Conservation (phyloP, 2,329 filamentous ascomycete genomes). For the Davidsoniella eucalypti region DNA sequence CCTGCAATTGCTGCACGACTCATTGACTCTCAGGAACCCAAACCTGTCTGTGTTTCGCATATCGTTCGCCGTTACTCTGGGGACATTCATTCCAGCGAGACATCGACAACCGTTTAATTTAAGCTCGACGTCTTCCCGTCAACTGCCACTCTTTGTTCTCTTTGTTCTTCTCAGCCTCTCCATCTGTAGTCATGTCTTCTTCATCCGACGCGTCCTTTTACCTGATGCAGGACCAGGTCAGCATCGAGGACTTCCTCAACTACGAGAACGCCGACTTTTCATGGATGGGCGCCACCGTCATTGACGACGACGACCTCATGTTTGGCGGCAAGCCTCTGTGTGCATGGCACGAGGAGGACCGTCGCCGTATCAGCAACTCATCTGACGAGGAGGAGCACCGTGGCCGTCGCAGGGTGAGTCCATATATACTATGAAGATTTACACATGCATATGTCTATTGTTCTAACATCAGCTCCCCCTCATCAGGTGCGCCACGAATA, state of each 20-base stretch:
- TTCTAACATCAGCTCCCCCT: neutral
- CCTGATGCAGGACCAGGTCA: neutral
- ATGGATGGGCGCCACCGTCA: slow-evolving; percentile 35
- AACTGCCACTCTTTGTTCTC: neutral
- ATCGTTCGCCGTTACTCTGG: neutral
- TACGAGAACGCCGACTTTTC: slow-evolving; percentile 14
- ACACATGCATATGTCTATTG: neutral
- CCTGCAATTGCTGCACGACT: neutral
- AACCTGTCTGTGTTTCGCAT: slow-evolving; percentile 7
- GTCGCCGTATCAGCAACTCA: slow-evolving; percentile 25
- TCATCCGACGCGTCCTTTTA: slow-evolving; percentile 1
- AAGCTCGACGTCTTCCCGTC: neutral
- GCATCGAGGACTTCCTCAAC: slow-evolving; percentile 7
- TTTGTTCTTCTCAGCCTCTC: neutral
- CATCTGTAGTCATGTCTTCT: slow-evolving; percentile 2
- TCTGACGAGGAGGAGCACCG: slow-evolving; percentile 25
- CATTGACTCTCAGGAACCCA: neutral
- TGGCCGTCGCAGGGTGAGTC: slow-evolving; percentile 23
- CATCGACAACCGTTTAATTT: neutral
- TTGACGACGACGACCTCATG: slow-evolving; percentile 44
- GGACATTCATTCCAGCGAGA: neutral
- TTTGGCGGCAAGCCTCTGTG: slow-evolving; percentile 44
- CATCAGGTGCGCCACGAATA: slow-evolving; percentile 9
- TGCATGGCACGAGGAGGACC: slow-evolving; percentile 44
- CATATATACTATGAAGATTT: neutral